Evolutionary conservation across 2,329 filamentous ascomycete genomes (phyloP).

Genomic region (Tricladium varicosporioides): DNA sequence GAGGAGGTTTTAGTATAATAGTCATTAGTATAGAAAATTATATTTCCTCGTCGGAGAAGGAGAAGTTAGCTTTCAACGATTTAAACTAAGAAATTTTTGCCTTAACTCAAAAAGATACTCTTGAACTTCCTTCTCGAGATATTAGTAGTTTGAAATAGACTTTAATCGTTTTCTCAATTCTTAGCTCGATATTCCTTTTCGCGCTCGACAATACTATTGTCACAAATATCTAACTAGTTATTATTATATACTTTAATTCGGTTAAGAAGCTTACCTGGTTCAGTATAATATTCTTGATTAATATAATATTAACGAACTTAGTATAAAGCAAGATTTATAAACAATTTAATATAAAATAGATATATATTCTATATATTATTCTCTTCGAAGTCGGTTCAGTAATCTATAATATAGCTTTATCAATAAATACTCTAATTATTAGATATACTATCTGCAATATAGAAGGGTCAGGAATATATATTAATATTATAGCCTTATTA

Average conservation of each 20-base stretch:
- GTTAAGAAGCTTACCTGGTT: conserved; percentile 43
- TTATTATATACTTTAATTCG: conserved; percentile 33
- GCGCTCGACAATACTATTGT: conserved; percentile 9
- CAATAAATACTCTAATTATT: conserved; percentile 43
- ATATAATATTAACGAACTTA: conserved; percentile 39
- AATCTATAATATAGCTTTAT: conserved; percentile 31
- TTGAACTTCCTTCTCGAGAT: conserved; percentile 26
- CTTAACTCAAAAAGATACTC: no score
- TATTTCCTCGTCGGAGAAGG: no score
- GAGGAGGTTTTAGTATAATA: no score
- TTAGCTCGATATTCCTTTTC: conserved; percentile 35
- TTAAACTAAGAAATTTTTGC: no score
- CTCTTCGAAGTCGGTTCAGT: conserved; percentile 28
- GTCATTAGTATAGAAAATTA: no score
- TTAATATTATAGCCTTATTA: conserved; percentile 39
- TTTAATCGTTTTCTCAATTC: conserved; percentile 29
- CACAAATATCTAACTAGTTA: conserved; percentile 1
- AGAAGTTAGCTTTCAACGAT: no score
- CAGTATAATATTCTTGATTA: conserved; percentile 41
- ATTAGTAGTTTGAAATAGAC: conserved; percentile 32
- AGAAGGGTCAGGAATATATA: conserved; percentile 43
- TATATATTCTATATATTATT: conserved; percentile 29
- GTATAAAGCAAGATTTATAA: conserved; percentile 36
- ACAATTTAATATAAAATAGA: conserved; percentile 35
- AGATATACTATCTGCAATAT: conserved; percentile 42